Evolutionary conservation across 371 early-diverging fungal genomes (phyloP), one percentile per base, ranked within the genome.

Genomic region (Cokeromyces recurvatus): DNA sequence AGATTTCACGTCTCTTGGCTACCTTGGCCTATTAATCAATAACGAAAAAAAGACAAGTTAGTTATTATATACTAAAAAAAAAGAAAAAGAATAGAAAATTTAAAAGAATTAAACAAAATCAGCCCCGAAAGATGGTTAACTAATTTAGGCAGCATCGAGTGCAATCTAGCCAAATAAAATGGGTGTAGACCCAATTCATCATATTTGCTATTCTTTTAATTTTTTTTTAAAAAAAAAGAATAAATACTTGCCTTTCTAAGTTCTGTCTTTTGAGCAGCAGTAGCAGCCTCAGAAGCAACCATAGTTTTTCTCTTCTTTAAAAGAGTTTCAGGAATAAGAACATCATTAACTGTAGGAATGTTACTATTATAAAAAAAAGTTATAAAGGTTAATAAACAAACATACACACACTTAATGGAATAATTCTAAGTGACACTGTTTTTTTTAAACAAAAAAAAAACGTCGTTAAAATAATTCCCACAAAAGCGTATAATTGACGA

Each of bases 251-350:
- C 91, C 86, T 85, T 84, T 64, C 81, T 79, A 17, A 57, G 51
- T 32, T 65, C 70, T 23, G 48, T 53, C 70, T 81, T 76, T 66
- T 84, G 76, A 39, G 75, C 80, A 54, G 78, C 78, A 64, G 82
- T 77, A 62, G 85, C n/a, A n/a, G 4, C 89, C 54, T 85, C 81
- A 46, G 84, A 59, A 86, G 94, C 90, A 61, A 91, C 90, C 57
- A 80, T 73, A 64, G 84, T 64, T 84, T 93, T 93, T 67, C 91
- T 85, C 91, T 95, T 95, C 87, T 96, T 97, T 73, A 97, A 82
- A 59, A 95, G 84, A 48, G 97, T 92, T 82, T 97, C 97, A 67
- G 97, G 97, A 56, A 84, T 84, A 68, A 84, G 84, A 48, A 88
- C 78, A 52, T 86, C 77, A 48, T 80, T 69, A 61, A 68, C 66